Conservation (phyloP, 768 basidiomycete genomes). For the Calocybe cyanea region DNA sequence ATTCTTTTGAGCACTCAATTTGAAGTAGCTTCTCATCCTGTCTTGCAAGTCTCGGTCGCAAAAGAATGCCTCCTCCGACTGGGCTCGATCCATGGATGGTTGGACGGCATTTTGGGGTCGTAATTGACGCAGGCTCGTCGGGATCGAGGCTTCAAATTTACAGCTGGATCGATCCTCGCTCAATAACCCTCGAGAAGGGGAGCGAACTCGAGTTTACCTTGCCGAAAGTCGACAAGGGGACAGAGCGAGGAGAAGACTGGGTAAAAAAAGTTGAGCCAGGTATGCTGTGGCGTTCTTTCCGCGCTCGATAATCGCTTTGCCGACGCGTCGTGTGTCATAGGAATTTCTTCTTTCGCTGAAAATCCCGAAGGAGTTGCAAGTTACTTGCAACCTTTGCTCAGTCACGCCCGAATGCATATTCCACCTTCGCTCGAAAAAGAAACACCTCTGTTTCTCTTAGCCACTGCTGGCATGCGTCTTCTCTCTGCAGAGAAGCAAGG, state of each 20-base stretch:
- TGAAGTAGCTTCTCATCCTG: not conserved
- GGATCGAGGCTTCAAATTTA: slow-evolving; percentile 96
- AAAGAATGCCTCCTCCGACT: slow-evolving; percentile 70
- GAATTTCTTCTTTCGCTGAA: slow-evolving; percentile 79
- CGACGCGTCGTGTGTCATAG: slow-evolving; percentile 34
- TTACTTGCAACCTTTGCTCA: slow-evolving; percentile 80
- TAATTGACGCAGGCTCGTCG: slow-evolving; percentile 98
- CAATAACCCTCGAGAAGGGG: slow-evolving; percentile 44
- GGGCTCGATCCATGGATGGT: slow-evolving; percentile 71
- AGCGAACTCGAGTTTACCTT: slow-evolving; percentile 52
- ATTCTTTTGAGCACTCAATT: not conserved
- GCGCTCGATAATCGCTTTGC: not conserved
- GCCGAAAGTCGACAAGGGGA: slow-evolving; percentile 91
- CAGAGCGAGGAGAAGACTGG: slow-evolving; percentile 78
- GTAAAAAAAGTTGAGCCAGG: slow-evolving; percentile 91
- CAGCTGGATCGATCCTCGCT: slow-evolving; percentile 86
- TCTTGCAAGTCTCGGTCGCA: not conserved
- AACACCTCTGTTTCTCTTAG: slow-evolving; percentile 91
- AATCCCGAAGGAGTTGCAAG: slow-evolving; percentile 64
- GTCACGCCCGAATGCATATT: slow-evolving; percentile 77
- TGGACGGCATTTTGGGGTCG: slow-evolving; percentile 84
- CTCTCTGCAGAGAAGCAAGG: slow-evolving; percentile 66
- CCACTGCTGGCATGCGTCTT: slow-evolving; percentile 97
- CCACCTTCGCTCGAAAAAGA: slow-evolving; percentile 81
- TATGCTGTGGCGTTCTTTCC: slow-evolving; percentile 31